Evolutionary conservation across 2,329 filamentous ascomycete genomes (phyloP), one percentile per base, ranked within the genome.

Genomic region (Colletotrichum sp.): DNA sequence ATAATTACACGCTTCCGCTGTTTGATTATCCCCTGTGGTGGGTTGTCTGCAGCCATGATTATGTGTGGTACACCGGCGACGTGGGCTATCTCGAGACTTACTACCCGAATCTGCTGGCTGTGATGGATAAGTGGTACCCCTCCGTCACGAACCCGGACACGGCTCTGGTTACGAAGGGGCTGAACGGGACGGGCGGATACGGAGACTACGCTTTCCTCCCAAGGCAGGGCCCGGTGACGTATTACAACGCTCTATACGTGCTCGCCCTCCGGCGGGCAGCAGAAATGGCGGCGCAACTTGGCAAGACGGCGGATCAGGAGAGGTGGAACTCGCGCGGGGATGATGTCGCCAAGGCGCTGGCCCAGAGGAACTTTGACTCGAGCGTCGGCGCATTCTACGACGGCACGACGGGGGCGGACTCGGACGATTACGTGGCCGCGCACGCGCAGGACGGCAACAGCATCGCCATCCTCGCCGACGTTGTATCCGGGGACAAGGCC

Each of bases 11-110:
- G 1, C 84, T 90, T 2, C 81, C 83, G 0, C 82, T 90, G 0
- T 88, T 89, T 55, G 88, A 90, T 74, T 90, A 90, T 71, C 88
- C 89, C 3, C 80, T 90, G 0, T 89, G 87, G 86, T 90, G 89
- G 89, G 85, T 90, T 3, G 83, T 86, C 9, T 88, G 85, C 74
- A 87, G 84, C 70, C 86, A 85, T 74, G 88, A 90, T 77, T 81
- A 87, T 25, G 85, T 89, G 61, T 82, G 89, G 80, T 89, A 90
- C 79, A 89, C 87, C 0, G 88, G 87, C 13, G 86, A 90, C 78
- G 77, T 80, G 1, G 81, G 79, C 4, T 90, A 86, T 73, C 80
- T 87, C 5, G 61, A 81, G 5, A 76, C 82, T 2, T 87, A 88
- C 76, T 90, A 88, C 78, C 69, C 79, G 2, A 83, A 80, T 16